Base-by-base conservation (phyloP, 208 protist genomes). In the Giardia duodenalis region DNA sequence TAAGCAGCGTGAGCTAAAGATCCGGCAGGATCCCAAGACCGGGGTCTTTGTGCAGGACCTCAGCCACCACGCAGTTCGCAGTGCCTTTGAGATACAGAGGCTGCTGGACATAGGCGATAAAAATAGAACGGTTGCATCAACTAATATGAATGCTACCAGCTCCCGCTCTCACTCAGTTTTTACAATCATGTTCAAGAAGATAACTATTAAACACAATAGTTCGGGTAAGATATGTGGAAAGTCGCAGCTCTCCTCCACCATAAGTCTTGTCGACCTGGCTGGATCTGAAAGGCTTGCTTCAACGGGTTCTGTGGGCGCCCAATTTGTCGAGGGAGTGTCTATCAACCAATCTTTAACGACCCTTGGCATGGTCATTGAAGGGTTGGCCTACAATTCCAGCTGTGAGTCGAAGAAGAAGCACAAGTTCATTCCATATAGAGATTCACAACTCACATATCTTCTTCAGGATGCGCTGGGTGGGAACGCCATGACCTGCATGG, bases 131-230 rank as follows among this genome's bases (percentile, higher is more conserved):
- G 97, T 97, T 30, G 97, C 96, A 1, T 95, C 96, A 1, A 98
- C 97, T 67, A 92, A 96, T 86, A 97, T 97, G 95, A 98, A 98
- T 94, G 96, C 94, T 3, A 96, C 94, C 45, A 97, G 95, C 92
- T 97, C 96, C 10, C 96, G 97, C 10, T 97, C 96, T 45, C 97
- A 98, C 94, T 96, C 96, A 93, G 92, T 98, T 88, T 95, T 98
- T 19, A 97, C 97, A 46, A 93, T 98, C 3, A 96, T 76, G 57
- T 76, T 76, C 57, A 76, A 76, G 57, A 10, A 30, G 19, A 76
- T 76, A 10, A 39, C 57, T 10, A 76, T 76, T 39, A 76, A 76
- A 30, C 57, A 76, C 57, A 39, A 10, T 10, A 30, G 19, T 10
- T 76, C 57, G 30, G 57, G 57, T 39, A 76, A 76, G 57, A 30